Percentiles rank a stretch among this genome's conserved stretches.
Evolutionary conservation across 768 basidiomycete species (phyloP).

Genomic region (Auriscalpium orientale): DNA sequence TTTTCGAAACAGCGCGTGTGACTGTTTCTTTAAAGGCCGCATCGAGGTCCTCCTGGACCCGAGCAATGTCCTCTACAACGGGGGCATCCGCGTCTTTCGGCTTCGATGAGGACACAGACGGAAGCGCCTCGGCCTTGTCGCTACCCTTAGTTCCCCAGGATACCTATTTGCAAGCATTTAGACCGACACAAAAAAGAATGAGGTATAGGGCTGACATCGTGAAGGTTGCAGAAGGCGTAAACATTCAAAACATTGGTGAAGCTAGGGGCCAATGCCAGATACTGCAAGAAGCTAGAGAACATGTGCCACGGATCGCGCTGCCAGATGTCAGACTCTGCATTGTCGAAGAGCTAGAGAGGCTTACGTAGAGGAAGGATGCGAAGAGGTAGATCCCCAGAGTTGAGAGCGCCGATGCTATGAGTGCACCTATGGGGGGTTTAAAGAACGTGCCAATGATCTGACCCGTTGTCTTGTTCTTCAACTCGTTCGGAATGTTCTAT

Average conservation of each 20-base stretch:
- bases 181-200: not conserved
- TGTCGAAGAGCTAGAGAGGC: constrained; percentile 21
- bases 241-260: constrained; percentile 95
- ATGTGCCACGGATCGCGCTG: constrained; percentile 98
- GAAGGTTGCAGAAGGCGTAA: constrained; percentile 95
- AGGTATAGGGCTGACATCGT: constrained; percentile 51
- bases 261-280: constrained; percentile 82
- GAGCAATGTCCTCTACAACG: constrained; percentile 81
- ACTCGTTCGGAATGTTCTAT: constrained; percentile 45
- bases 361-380: constrained; percentile 79
- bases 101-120: constrained; percentile 83
- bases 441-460: constrained; percentile 58
- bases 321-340: constrained; percentile 1
- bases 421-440: constrained; percentile 65
- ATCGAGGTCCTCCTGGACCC: constrained; percentile 84
- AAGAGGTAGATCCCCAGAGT: constrained; percentile 87
- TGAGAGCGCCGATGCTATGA: constrained; percentile 82
- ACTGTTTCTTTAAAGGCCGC: constrained; percentile 89
- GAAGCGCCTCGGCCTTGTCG: constrained; percentile 89
- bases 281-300: constrained; percentile 90
- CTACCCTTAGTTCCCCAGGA: constrained; percentile 95
- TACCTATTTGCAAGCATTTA: constrained; percentile 35
- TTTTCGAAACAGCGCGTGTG: constrained; percentile 73
- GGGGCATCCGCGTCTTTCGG: constrained; percentile 61
- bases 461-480: constrained; percentile 40